phyloP scores from a whole-genome alignment of 202 grass and related monocot species.

The Schoenoplectus tabernaemontani region DNA sequence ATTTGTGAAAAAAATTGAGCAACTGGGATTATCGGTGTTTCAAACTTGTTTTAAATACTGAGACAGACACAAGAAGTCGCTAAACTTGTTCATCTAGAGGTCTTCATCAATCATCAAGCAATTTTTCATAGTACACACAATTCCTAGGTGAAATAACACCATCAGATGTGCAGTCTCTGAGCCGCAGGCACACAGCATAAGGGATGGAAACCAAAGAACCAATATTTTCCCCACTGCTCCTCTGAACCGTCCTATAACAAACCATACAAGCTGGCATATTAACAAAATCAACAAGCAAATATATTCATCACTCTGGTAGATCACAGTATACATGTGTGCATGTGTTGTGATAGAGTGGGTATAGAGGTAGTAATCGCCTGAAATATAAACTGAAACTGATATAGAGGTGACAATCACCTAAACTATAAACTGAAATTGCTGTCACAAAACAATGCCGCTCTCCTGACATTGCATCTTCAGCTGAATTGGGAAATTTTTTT shows the following conservation, averaged over 20 bases:
- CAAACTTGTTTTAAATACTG: background rate
- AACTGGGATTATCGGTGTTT: background rate
- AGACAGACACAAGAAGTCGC: background rate
- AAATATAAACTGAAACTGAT: no score
- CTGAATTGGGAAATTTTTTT: no score
- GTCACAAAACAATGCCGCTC: no score
- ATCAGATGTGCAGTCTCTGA: constrained; percentile 65
- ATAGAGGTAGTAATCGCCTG: no score
- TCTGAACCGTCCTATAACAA: constrained; percentile 42
- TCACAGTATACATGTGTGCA: background rate
- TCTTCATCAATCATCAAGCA: constrained; percentile 66
- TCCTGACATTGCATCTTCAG: no score
- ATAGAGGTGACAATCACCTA: no score
- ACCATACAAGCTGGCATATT: constrained; percentile 32
- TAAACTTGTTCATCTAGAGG: constrained; percentile 35
- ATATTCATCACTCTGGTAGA: background rate
- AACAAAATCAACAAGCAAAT: constrained; percentile 14
- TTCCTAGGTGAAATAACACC: constrained; percentile 64
- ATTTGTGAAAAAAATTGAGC: background rate
- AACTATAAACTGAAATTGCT: no score
- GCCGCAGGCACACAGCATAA: constrained; percentile 61
- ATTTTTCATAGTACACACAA: constrained; percentile 69
- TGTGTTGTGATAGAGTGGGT: no score
- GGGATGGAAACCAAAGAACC: constrained; percentile 55
- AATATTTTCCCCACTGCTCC: constrained; percentile 4